Base-by-base conservation (phyloP, 495 filamentous ascomycete species). In the Tuber indicum region DNA sequence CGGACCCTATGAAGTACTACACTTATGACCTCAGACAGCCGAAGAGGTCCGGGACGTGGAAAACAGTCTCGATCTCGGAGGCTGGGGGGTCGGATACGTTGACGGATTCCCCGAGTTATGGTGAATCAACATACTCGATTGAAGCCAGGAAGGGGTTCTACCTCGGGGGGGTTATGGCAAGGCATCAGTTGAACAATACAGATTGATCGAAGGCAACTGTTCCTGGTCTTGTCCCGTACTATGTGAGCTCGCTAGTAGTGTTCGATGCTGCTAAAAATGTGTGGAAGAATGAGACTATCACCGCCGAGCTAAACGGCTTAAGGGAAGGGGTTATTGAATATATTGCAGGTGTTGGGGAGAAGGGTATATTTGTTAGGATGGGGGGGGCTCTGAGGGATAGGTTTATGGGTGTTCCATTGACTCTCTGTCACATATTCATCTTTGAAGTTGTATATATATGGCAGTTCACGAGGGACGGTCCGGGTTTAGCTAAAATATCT, bases 361-460 rank as follows among this genome's bases (percentile, higher is more conserved):
- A 84, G 36, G 86, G 86, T 16, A 77, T n/a, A n/a, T n/a, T n/a
- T n/a, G n/a, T n/a, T n/a, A 75, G 83, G 42, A 81, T 87, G 86
- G 16, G 85, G 86, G 47, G 83, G 10, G n/a, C n/a, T n/a, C n/a
- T n/a, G n/a, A n/a, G n/a, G n/a, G n/a, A 16, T 62, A n/a, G 14
- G 0, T 5, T 32, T 62, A n/a, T 62, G 52, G n/a, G 52, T 32
- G 26, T 62, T 62, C 52, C 52, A 9, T 32, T 32, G n/a, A 62
- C 32, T 32, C 12, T 26, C n/a, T 9, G n/a, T 62, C 12, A n/a
- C 9, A n/a, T n/a, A n/a, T n/a, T n/a, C n/a, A n/a, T n/a, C n/a
- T n/a, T n/a, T n/a, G n/a, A n/a, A n/a, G n/a, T n/a, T n/a, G n/a
- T n/a, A n/a, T n/a, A n/a, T n/a, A n/a, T n/a, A n/a, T n/a, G n/a